phyloP scores from a whole-genome alignment of 2,329 filamentous ascomycete species.

The Arthrinium puccinioides region DNA sequence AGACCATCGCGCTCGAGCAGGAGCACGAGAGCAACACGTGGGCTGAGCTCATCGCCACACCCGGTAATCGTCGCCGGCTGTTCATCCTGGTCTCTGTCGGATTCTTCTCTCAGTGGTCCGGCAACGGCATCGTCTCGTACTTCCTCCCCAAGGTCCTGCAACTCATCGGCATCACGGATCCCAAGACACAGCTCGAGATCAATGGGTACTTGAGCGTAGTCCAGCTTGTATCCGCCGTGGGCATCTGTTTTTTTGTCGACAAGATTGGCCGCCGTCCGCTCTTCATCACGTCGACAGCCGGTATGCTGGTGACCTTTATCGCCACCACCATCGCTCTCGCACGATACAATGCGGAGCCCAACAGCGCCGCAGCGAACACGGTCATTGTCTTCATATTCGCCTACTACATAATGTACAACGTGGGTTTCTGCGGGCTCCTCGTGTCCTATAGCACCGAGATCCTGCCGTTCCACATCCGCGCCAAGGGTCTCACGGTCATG shows the following conservation, averaged over 20 bases:
- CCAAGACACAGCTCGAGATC: slow-evolving; percentile 23
- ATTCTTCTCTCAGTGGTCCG: slow-evolving; percentile 47
- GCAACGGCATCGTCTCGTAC: slow-evolving; percentile 24
- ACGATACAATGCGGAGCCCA: slow-evolving; percentile 5
- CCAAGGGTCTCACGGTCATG: slow-evolving; percentile 17
- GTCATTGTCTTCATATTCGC: slow-evolving; percentile 26
- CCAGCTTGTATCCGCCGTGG: slow-evolving; percentile 2
- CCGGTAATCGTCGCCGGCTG: slow-evolving; percentile 46
- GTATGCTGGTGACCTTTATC: slow-evolving; percentile 10
- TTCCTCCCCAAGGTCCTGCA: slow-evolving; percentile 24
- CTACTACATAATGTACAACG: slow-evolving; percentile 24
- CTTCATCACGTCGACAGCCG: slow-evolving; percentile 12
- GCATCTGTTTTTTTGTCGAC: slow-evolving; percentile 6
- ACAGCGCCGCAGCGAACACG: slow-evolving; percentile 9
- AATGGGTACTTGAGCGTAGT: slow-evolving; percentile 19
- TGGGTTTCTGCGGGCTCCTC: slow-evolving; percentile 22
- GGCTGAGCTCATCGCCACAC: slow-evolving; percentile 36
- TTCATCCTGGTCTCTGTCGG: slow-evolving; percentile 46
- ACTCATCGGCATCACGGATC: slow-evolving; percentile 22
- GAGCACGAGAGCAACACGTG: slow-evolving; percentile 37
- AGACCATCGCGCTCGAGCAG: slow-evolving; percentile 33
- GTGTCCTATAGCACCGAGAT: slow-evolving; percentile 23
- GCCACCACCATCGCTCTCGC: slow-evolving; percentile 8
- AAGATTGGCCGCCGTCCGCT: slow-evolving; percentile 13
- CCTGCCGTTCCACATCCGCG: slow-evolving; percentile 13